phyloP scores from a whole-genome alignment of 108 stramenopile species.

The Epipyxis sp. region DNA sequence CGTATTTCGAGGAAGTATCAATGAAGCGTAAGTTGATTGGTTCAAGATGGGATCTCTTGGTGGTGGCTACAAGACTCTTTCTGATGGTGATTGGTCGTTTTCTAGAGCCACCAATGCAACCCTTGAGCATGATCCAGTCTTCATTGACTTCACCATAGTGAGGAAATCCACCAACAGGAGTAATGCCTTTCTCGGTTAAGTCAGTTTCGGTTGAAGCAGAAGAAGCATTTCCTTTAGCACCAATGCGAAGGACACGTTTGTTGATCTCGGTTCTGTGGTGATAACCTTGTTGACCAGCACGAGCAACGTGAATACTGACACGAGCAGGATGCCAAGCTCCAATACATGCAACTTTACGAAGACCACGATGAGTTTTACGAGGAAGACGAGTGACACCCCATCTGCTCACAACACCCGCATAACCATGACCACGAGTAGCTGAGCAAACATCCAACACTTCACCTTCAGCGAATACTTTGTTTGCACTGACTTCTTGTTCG shows the following conservation, averaged over 20 bases:
- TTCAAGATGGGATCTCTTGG: slow-evolving; percentile 89
- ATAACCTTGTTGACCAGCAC: slow-evolving; percentile 99
- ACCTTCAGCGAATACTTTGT: slow-evolving; percentile 87
- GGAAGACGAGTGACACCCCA: slow-evolving; percentile 99
- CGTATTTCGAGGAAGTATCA: slow-evolving; percentile 98
- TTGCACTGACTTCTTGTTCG: slow-evolving; percentile 91
- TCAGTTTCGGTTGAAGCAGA: slow-evolving; percentile 91
- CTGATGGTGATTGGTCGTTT: slow-evolving; percentile 95
- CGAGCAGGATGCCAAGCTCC: slow-evolving; percentile 99
- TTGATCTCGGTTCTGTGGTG: slow-evolving; percentile 99
- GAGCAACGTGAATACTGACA: slow-evolving; percentile 89
- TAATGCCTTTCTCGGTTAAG: slow-evolving; percentile 97
- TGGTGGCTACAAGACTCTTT: slow-evolving; percentile 88
- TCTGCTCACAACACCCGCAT: slow-evolving; percentile 95
- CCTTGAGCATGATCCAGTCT: slow-evolving; percentile 99
- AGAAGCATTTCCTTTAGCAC: slow-evolving; percentile 68
- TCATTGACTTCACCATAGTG: slow-evolving; percentile 91
- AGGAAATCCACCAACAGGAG: slow-evolving; percentile 98
- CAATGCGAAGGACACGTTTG: slow-evolving; percentile 99
- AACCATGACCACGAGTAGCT: slow-evolving; percentile 97
- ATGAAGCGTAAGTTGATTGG: slow-evolving; percentile 95
- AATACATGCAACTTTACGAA: slow-evolving; percentile 99
- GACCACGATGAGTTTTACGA: slow-evolving; percentile 99
- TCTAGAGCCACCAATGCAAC: slow-evolving; percentile 92
- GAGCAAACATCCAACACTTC: slow-evolving; percentile 93